phyloP scores from a whole-genome alignment of 164 flowering plant species.

The Macadamia integrifolia region DNA sequence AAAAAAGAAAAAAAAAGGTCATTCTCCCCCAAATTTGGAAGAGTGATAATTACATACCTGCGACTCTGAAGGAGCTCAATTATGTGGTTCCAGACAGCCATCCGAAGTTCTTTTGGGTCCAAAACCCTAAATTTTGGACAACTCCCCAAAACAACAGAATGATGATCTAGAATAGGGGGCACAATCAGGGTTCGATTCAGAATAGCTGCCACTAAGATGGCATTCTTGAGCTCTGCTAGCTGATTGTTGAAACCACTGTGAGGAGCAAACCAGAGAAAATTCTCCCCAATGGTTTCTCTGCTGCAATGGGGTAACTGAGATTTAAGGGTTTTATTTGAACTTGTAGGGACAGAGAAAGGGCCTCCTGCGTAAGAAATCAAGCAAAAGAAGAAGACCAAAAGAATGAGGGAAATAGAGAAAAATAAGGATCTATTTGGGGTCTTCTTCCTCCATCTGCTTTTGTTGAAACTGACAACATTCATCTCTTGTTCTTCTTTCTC shows the following conservation, averaged over 20 bases:
- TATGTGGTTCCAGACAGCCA: conserved; percentile 65
- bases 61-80: conserved; percentile 49
- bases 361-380: conserved; percentile 16
- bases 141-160: conserved; percentile 87
- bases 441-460: conserved; percentile 18
- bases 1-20: too few species aligned
- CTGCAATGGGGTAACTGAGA: conserved; percentile 22
- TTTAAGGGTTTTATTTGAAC: conserved; percentile 9
- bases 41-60: conserved; percentile 32
- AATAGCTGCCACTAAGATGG: conserved; percentile 61
- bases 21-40: not conserved
- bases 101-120: conserved; percentile 47
- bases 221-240: conserved; percentile 80
- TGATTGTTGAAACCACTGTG: conserved; percentile 99
- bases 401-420: conserved; percentile 9
- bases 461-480: not conserved
- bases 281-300: conserved; percentile 23
- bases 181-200: conserved; percentile 78
- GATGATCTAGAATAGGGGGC: conserved; percentile 90
- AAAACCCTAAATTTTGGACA: conserved; percentile 91
- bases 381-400: conserved; percentile 27
- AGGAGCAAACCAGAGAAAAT: conserved; percentile 73
- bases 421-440: conserved; percentile 3
- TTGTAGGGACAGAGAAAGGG: conserved; percentile 15
- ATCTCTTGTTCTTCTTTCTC: not conserved